A percentile compares a stretch with the other conserved stretches of the same genome.
phyloP scores from a whole-genome alignment of 306 rosid species.

The Cicer chorassanicum region DNA sequence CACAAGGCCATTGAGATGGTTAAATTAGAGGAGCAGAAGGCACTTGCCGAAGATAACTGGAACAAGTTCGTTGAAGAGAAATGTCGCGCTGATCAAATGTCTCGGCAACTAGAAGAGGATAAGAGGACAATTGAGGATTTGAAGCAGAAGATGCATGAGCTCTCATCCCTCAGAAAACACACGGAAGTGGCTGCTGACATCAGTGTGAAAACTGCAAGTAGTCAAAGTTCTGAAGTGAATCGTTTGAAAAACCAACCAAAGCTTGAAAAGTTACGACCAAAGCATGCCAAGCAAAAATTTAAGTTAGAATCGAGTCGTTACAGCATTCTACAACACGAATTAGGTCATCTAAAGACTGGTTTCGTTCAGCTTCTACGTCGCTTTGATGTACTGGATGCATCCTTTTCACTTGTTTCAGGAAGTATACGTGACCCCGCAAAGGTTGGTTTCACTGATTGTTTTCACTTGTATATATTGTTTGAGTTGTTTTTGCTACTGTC shows the following conservation, averaged over 20 bases:
- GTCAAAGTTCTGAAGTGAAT: constrained; percentile 51
- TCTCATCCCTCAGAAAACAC: constrained; percentile 55
- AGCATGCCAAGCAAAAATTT: constrained; percentile 60
- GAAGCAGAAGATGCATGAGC: constrained; percentile 52
- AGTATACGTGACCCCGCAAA: constrained; percentile 53
- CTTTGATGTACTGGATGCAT: constrained; percentile 59
- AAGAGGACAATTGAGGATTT: constrained; percentile 59
- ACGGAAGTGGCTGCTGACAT: constrained; percentile 46
- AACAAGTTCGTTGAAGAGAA: constrained; percentile 65
- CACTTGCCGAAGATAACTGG: constrained; percentile 58
- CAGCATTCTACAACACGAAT: constrained; percentile 55
- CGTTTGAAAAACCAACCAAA: constrained; percentile 64
- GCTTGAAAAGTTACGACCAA: constrained; percentile 66
- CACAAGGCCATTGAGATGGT: constrained; percentile 47
- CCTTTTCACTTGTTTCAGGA: constrained; percentile 52
- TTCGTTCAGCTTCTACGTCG: constrained; percentile 62
- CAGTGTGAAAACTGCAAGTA: constrained; percentile 48
- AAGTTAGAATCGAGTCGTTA: constrained; percentile 65
- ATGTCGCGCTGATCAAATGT: constrained; percentile 58
- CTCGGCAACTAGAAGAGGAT: constrained; percentile 59
- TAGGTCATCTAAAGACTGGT: constrained; percentile 65
- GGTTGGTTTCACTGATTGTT: constrained; percentile 63
- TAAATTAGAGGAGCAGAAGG: constrained; percentile 59
- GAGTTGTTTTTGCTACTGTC: constrained; percentile 25
- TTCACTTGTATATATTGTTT: constrained; percentile 34